phyloP scores from a whole-genome alignment of 2,329 filamentous ascomycete genomes.

The Pyricularia sp. region DNA sequence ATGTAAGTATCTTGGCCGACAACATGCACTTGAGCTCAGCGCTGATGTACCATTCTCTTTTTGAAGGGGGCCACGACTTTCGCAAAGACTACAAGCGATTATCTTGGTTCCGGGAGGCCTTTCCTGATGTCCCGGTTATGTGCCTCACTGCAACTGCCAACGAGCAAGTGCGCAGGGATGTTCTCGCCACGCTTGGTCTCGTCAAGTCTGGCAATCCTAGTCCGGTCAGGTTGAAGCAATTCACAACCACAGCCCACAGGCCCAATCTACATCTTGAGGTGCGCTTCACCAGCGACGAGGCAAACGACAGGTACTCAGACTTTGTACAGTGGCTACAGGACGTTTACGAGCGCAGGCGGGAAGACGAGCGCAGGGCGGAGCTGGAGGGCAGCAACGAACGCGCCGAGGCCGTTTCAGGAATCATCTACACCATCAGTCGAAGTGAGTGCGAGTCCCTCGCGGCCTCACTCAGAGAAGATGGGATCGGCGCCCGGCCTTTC shows the following conservation, averaged over 20 bases:
- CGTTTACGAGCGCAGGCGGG: slow-evolving; percentile 61
- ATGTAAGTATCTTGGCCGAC: slow-evolving; percentile 40
- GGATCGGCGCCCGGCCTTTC: slow-evolving; percentile 66
- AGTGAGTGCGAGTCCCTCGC: slow-evolving; percentile 67
- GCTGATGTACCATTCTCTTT: slow-evolving; percentile 31
- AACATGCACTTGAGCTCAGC: neutral
- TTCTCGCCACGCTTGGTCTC: slow-evolving; percentile 66
- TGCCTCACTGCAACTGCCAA: slow-evolving; percentile 92
- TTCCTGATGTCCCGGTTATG: slow-evolving; percentile 81
- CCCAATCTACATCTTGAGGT: slow-evolving; percentile 89
- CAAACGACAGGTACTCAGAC: slow-evolving; percentile 62
- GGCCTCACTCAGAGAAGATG: slow-evolving; percentile 53
- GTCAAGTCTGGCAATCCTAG: slow-evolving; percentile 28
- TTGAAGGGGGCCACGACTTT: slow-evolving; percentile 73
- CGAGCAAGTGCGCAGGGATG: slow-evolving; percentile 67
- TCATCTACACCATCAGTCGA: slow-evolving; percentile 70
- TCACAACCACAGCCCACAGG: slow-evolving; percentile 75
- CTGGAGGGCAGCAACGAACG: slow-evolving; percentile 45
- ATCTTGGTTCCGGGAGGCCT: slow-evolving; percentile 73
- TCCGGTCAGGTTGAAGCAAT: slow-evolving; percentile 55
- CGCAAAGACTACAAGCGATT: slow-evolving; percentile 84
- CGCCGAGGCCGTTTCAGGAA: slow-evolving; percentile 58
- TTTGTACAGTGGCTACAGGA: slow-evolving; percentile 67
- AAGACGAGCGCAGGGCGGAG: slow-evolving; percentile 48
- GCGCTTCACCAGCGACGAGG: slow-evolving; percentile 68